Base-by-base conservation (phyloP, 75 land plant genomes). In the Cunninghamia lanceolata region DNA sequence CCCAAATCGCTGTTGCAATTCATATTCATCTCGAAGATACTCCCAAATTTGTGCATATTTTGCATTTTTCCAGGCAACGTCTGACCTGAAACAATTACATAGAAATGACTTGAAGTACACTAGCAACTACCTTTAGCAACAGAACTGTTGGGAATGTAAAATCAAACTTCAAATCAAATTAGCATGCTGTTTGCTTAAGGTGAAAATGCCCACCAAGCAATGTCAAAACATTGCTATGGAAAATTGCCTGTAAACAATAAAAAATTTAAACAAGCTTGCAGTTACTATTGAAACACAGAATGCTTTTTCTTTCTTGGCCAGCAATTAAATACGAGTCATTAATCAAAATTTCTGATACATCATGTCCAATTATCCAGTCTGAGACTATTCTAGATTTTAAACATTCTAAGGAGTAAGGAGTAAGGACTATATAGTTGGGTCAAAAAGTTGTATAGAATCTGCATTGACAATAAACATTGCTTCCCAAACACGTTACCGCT, bases 1-100 rank as follows among this genome's bases (percentile, higher is more conserved):
- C n/a, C 92, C 96, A 91, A 96, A 96, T 42, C 96, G 88, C 75
- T 92, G 92, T 40, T 88, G 90, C 3, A 95, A 88, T 85, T 95
- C 97, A 87, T 90, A 95, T 52, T 94, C 97, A 83, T 95, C 95
- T 36, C 96, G 88, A 25, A 95, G 91, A 76, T 88, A 95, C 75
- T 94, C 96, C 90, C 93, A 90, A 87, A 95, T 95, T 75, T 88
- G 91, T 56, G 94, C 94, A 90, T 94, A 95, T 82, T 95, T 95
- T 38, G 97, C 97, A 91, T 94, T 90, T 80, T 88, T 91, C 97
- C 97, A 95, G 15, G 96, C 97, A 87, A 94, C 93, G 36, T 95
- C 96, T 52, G 96, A 91, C 88, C 94, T 94, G 90, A 8, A 84
- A 87, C 6, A 38, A 54, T 68, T 30, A 84, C 32, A 68, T 28